phyloP scores from a whole-genome alignment of 192 early-diverging fungal species.

The Backusella psychrophila region DNA sequence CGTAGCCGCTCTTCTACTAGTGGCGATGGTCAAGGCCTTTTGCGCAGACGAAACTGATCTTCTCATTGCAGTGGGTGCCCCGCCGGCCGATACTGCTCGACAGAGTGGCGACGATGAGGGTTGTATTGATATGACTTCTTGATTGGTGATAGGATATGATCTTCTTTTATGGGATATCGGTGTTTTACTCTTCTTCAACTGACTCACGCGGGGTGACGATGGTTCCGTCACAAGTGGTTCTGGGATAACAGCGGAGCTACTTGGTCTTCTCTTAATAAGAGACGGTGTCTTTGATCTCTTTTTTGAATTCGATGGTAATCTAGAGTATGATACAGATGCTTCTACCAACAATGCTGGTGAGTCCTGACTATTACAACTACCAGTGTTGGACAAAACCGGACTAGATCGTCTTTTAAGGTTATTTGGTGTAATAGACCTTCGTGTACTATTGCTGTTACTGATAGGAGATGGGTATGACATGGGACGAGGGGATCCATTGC shows the following conservation, averaged over 20 bases:
- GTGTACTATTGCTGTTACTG: neutral
- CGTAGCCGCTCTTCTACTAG: neutral
- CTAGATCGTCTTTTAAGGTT: neutral
- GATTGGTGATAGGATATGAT: neutral
- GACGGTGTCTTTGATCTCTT: neutral
- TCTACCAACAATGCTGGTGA: neutral
- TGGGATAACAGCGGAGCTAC: neutral
- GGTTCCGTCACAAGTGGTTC: neutral
- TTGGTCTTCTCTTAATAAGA: neutral
- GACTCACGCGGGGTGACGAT: neutral
- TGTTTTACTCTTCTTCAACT: conserved; percentile 5
- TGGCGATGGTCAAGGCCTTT: neutral
- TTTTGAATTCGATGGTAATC: neutral
- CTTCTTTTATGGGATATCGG: neutral
- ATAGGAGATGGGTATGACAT: neutral
- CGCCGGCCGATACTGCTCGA: neutral
- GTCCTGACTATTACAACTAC: neutral
- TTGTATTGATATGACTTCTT: neutral
- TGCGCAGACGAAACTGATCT: neutral
- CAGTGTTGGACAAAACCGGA: neutral
- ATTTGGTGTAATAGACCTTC: conserved; percentile 1
- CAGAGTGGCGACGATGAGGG: neutral
- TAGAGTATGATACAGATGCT: neutral
- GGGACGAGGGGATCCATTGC: neutral
- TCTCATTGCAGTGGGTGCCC: neutral